Base-by-base conservation (phyloP, 169 alveolate genomes). In the Cryptosporidium sp. region DNA sequence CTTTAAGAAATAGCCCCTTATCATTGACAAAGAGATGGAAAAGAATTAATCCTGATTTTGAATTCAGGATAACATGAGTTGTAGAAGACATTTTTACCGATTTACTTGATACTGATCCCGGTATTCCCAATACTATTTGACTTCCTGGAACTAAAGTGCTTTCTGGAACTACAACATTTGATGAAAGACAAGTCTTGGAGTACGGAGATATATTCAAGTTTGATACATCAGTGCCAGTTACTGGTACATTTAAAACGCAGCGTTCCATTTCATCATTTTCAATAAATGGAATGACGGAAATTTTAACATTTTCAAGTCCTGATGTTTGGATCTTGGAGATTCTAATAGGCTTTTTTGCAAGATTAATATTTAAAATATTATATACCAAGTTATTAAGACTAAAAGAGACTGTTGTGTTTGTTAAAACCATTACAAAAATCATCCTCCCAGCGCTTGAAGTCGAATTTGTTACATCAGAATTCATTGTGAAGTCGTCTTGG, bases 101-200 rank as follows among this genome's bases (percentile, higher is more conserved):
- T 48, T 80, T 80, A 23, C 45, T 45, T 21, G 75, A 80, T 7
- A 41, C 70, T 1, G 21, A 23, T 10, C 89, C 71, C 2, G 89
- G 89, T 37, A 80, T 61, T 48, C 80, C 75, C 52, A 80, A 33
- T 16, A 80, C 48, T 50, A 80, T 8, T 31, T 80, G 89, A n/a
- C 89, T 80, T 5, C 89, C 75, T 0, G 70, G 62, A 10, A 80
- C 35, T 8, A 45, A 1, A 31, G 48, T 2, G 14, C 16, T 14
- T 23, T 29, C 55, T 4, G 80, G 69, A 39, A 80, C 14, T 14
- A 43, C 4, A 26, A 80, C 51, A 48, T 80, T 65, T 14, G 51
- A 31, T 5, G 89, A 45, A n/a, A 65, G 41, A 62, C 89, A 80
- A 23, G 89, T 65, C 9, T 41, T 29, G 0, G 89, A 69, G 29